Evolutionary conservation across 306 rosid species (phyloP).

Genomic region (Datisca glomerata): DNA sequence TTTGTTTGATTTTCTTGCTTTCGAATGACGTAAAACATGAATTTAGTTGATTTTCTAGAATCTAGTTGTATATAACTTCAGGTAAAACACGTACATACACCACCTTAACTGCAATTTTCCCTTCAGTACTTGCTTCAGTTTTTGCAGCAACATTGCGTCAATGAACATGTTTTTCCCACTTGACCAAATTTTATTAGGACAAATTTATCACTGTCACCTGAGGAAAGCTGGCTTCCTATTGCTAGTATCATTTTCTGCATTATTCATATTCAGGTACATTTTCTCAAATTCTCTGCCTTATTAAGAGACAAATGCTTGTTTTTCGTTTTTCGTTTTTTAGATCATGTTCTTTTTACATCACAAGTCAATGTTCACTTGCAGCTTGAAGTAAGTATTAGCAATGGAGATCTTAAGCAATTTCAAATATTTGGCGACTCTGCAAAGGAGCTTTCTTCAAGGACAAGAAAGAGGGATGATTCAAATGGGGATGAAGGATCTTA

Average conservation of each 20-base stretch:
- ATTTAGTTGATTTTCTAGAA: no score
- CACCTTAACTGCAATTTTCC: no score
- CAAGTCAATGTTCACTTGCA: no score
- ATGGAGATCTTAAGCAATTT: conserved; percentile 77
- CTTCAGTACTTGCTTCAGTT: no score
- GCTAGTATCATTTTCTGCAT: conserved; percentile 80
- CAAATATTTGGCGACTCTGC: conserved; percentile 39
- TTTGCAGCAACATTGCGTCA: no score
- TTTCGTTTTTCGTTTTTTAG: no score
- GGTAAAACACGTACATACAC: no score
- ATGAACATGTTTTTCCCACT: no score
- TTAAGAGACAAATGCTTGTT: not conserved
- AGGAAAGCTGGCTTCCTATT: conserved; percentile 92
- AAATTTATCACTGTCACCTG: conserved; percentile 67
- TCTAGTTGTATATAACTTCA: no score
- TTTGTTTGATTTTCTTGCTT: no score
- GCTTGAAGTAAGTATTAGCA: conserved; percentile 77
- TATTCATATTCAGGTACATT: conserved; percentile 71
- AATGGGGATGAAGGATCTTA: conserved; percentile 26
- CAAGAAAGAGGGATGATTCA: conserved; percentile 15
- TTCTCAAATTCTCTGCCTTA: not conserved
- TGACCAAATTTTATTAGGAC: conserved; percentile 35
- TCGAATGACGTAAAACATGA: no score
- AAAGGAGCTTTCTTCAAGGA: conserved; percentile 21
- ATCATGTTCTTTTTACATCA: no score